Evolutionary conservation across 108 stramenopile genomes (phyloP), one percentile per base, ranked within the genome.

Genomic region (Fistulifera solaris): DNA sequence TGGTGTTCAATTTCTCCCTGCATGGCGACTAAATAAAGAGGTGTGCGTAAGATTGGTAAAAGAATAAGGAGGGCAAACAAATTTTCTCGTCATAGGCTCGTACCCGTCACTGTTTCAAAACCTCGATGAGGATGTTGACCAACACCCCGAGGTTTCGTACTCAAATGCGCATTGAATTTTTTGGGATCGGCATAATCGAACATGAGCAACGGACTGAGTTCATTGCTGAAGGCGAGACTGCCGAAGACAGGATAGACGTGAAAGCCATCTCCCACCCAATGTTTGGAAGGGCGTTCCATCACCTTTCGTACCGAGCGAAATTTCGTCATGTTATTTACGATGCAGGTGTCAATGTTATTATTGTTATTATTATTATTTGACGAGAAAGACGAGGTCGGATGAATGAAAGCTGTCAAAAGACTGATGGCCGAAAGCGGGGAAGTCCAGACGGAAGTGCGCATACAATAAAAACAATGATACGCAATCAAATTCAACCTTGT

Each of bases 1-100:
- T 70, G 66, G 58, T 96, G 95, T 43, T 94, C 89, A 2, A 94
- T 73, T 57, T 89, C 80, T 51, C 95, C 95, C 60, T 88, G 75
- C 48, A 93, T 81, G 12, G 93, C 93, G 48, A 89, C 70, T 35
- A 8, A 8, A 35, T 35, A 8, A 35, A 35, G 31, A 3, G n/a
- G n/a, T n/a, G n/a, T n/a, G n/a, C n/a, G n/a, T n/a, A n/a, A n/a
- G n/a, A n/a, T n/a, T n/a, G n/a, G n/a, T n/a, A n/a, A n/a, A n/a
- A n/a, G n/a, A n/a, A n/a, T n/a, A n/a, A n/a, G n/a, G n/a, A n/a
- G n/a, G n/a, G n/a, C n/a, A n/a, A n/a, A n/a, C n/a, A n/a, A n/a
- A n/a, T n/a, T n/a, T n/a, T n/a, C n/a, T n/a, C n/a, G n/a, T n/a
- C n/a, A n/a, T n/a, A n/a, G n/a, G n/a, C n/a, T n/a, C 31, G 3